Base-by-base conservation (phyloP, 257 asterid species). In the Capsicum pubescens region DNA sequence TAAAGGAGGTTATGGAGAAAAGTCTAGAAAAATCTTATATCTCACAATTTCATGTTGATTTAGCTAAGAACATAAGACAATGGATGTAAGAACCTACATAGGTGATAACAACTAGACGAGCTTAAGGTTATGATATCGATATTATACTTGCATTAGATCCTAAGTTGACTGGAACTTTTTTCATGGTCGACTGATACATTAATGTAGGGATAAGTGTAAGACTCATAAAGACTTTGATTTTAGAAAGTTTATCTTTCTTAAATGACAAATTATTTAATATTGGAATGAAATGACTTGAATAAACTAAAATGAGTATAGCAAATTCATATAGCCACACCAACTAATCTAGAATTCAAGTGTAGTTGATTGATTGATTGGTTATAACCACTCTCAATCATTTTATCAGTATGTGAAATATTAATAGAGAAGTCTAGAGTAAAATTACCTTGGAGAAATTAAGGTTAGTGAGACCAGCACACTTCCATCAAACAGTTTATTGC, bases 131-230 rank as follows among this genome's bases (percentile, higher is more conserved):
- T 70, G 78, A 39, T 17, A 39, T 70, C 44, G 72, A 8, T 32
- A 46, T 44, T 70, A 42, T 42, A 70, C 78, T 70, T 70, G 32
- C 35, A 42, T 70, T 42, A 42, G 78, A 17, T 44, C 56, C 35
- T 0, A 70, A 42, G 55, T 66, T 32, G 46, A 10, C 39, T 9
- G 42, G 70, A n/a, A 68, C 52, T 35, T 9, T 36, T 36, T 68
- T 68, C 52, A 68, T 36, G 19, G 26, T 68, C 52, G 7, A 68
- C 76, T 68, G 14, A 9, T 68, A 14, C 15, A 12, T 68, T 15
- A 68, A 12, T 36, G 52, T 68, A 67, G 21, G 74, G 76, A 36
- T 36, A 68, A 68, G 76, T 67, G 10, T 67, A 61, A 61, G 56
- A 72, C 14, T 19, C 39, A 72, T 7, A 46, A 72, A 71, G 14